These are phyloP conservation scores for Leucogyrophana mollusca DNA, from an alignment of 768 basidiomycete species.

Conservation along the genomic window DNA sequence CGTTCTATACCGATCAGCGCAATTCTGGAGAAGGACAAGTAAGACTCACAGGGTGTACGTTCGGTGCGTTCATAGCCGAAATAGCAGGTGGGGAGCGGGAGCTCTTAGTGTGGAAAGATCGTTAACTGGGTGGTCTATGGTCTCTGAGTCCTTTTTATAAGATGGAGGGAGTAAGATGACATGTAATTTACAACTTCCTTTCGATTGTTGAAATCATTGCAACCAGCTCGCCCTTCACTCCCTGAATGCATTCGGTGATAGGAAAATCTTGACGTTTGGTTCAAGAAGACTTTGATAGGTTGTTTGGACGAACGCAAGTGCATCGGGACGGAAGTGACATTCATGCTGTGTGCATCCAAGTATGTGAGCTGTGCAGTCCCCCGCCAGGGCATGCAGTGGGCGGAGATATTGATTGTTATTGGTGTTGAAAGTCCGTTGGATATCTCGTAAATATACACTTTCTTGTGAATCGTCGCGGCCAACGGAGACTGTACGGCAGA, in stretches of 20 bases:
- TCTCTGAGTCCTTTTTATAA: constrained; percentile 19
- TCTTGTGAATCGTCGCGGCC: constrained; percentile 96
- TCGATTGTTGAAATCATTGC: too few species aligned
- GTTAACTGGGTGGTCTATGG: constrained; percentile 16
- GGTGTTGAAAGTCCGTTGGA: constrained; percentile 62
- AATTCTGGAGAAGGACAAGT: constrained; percentile 4
- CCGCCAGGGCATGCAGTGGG: constrained; percentile 32
- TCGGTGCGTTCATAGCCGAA: constrained; percentile 81
- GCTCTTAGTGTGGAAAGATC: constrained; percentile 12
- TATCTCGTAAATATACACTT: constrained; percentile 89
- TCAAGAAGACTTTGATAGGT: constrained; percentile 24
- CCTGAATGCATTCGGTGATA: constrained; percentile 30
- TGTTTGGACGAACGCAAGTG: too few species aligned
- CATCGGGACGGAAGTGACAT: constrained; percentile 16
- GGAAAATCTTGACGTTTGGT: constrained; percentile 24
- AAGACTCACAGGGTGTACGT: constrained; percentile 57
- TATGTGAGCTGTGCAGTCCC: too few species aligned
- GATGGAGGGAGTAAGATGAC: constrained; percentile 11
- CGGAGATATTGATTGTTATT: constrained; percentile 30
- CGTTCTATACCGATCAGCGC: constrained; percentile 43
- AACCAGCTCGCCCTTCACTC: constrained; percentile 7
- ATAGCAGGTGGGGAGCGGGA: constrained; percentile 38
- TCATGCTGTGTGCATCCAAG: too few species aligned
- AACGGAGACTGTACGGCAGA: constrained; percentile 62
- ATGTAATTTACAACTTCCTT: constrained; percentile 15